Evolutionary conservation across 495 filamentous ascomycete genomes (phyloP), one percentile per base, ranked within the genome.

Genomic region (Extremus antarcticus): DNA sequence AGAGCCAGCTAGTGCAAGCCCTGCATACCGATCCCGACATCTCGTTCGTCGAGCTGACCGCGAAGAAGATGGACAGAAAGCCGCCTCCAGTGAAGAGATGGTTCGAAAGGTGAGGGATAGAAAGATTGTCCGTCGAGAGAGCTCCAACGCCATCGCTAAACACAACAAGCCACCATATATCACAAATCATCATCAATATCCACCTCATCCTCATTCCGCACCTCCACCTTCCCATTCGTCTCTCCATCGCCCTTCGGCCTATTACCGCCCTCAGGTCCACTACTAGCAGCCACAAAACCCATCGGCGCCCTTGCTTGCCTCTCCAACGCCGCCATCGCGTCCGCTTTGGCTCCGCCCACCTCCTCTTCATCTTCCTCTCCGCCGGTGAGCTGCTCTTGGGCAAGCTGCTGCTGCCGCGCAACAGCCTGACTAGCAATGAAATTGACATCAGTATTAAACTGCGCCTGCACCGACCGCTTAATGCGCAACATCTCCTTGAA

Each of bases 401-500:
- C 69, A 20, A 70, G 63, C n/a, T 71, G 74, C 60, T 77, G 74
- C 67, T 95, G 87, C 53, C 90, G 77, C 2, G 90, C 90, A 54
- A 97, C 75, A 1, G 94, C 94, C 67, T 99, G 94, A 2, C 88
- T 92, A 1, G 94, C 94, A 68, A 98, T 96, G 65, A 95, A 97
- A 66, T 88, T 95, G 74, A 99, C 91, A 67, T 99, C 94, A 29
- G 94, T 99, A 62, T 78, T 84, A 57, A 47, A 97, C 74, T 95
- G 86, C 49, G 92, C 90, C 69, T 95, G 90, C 3, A 97, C 92
- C 73, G 90, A 95, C 64, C 92, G 74, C 78, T 95, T 99, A 74
- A 97, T 88, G 22, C 91, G 84, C 41, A 97, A 76, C 92, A 99
- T 99, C 68, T 97, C 92, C 74, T 95, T 96, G 76, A 92, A 99